A percentile compares a stretch with the other conserved stretches of the same genome.
These are phyloP conservation scores for Sphagnum contortum DNA, from an alignment of 225 moss, liverwort and hornwort genomes.

Conservation along the genomic window DNA sequence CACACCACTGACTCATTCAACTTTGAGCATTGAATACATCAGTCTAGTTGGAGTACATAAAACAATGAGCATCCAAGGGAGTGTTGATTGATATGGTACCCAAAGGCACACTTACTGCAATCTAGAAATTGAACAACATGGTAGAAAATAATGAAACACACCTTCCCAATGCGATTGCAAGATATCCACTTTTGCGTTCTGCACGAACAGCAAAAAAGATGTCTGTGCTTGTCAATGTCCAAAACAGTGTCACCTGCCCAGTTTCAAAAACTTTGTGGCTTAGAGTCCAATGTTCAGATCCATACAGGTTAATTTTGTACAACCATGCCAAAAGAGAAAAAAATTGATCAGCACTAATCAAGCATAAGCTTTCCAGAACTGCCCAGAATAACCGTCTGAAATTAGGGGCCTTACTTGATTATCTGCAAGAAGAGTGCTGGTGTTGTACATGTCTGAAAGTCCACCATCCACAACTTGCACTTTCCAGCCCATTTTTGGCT, in stretches of 20 bases:
- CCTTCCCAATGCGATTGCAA: slow-evolving; percentile 85
- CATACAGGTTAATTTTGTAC: no score
- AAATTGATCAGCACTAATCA: neutral
- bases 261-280: no score
- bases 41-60: no score
- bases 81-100: no score
- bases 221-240: slow-evolving; percentile 68
- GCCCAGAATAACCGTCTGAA: no score
- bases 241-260: slow-evolving; percentile 69
- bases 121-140: neutral
- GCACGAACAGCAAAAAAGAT: slow-evolving; percentile 94
- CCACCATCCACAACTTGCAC: slow-evolving; percentile 98
- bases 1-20: no score
- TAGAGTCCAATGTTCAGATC: no score
- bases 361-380: neutral
- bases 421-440: slow-evolving; percentile 70
- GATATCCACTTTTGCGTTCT: slow-evolving; percentile 89
- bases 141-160: slow-evolving; percentile 3
- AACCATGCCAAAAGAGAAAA: no score
- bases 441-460: slow-evolving; percentile 97
- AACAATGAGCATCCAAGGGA: no score
- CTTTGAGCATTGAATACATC: no score
- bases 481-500: slow-evolving; percentile 93
- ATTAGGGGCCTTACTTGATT: slow-evolving; percentile 30
- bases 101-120: no score